These are phyloP conservation scores for Ophiostoma sp. DNA, from an alignment of 2,329 filamentous ascomycete genomes.

Conservation along the genomic window DNA sequence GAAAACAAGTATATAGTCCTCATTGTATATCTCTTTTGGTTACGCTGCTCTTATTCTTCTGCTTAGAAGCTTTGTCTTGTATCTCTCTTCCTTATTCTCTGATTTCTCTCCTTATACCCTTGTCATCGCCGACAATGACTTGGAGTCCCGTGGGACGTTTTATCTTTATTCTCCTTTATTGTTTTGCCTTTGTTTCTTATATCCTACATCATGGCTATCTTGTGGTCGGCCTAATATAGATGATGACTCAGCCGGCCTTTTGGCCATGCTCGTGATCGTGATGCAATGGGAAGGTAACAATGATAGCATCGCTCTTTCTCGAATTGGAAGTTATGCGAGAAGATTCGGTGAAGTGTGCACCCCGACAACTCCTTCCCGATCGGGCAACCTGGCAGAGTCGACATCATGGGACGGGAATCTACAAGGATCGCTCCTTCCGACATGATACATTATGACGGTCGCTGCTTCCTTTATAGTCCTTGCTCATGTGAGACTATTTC, in stretches of 20 bases:
- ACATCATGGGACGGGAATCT: not conserved
- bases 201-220: not conserved
- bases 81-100: not conserved
- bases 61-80: not conserved
- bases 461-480: constrained; percentile 12
- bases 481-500: not conserved
- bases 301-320: not conserved
- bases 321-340: not conserved
- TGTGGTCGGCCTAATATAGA: not conserved
- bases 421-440: not conserved
- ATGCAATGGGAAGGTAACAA: not conserved
- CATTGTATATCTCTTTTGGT: constrained; percentile 2
- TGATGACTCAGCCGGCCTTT: not conserved
- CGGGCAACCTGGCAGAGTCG: not conserved
- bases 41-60: not conserved
- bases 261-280: not conserved
- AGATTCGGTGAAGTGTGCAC: not conserved
- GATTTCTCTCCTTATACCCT: not conserved
- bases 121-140: constrained; percentile 1
- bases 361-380: not conserved
- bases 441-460: not conserved
- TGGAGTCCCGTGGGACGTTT: constrained; percentile 10
- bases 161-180: not conserved
- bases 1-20: not conserved
- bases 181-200: not conserved